phyloP scores from a whole-genome alignment of 2,329 filamentous ascomycete species.

The Trichoderma simmonsii region DNA sequence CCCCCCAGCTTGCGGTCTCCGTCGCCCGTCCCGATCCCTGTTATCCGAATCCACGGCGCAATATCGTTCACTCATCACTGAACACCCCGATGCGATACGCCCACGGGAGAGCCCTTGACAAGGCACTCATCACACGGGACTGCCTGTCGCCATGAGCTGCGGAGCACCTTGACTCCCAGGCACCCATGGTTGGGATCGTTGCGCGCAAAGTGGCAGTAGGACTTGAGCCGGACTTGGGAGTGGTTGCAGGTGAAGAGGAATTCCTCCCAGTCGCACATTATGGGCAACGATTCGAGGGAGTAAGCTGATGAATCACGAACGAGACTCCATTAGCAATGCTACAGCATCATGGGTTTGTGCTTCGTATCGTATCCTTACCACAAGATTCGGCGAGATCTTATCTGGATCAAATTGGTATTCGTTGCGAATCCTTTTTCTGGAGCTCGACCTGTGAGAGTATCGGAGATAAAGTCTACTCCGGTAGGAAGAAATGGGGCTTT shows the following conservation, averaged over 20 bases:
- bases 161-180: constrained; percentile 62
- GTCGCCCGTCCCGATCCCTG: not conserved
- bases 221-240: constrained; percentile 56
- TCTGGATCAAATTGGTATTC: not conserved
- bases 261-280: constrained; percentile 70
- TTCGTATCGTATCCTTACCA: not conserved
- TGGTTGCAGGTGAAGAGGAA: constrained; percentile 66
- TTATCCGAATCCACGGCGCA: not conserved
- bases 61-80: not conserved
- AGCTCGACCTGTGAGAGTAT: not conserved
- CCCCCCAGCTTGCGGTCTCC: too few species aligned
- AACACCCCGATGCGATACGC: not conserved
- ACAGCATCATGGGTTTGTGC: not conserved
- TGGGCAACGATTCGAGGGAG: constrained; percentile 19
- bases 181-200: constrained; percentile 70
- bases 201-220: constrained; percentile 71
- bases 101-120: not conserved
- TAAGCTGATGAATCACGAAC: not conserved
- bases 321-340: not conserved
- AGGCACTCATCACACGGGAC: constrained; percentile 51
- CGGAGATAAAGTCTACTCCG: not conserved
- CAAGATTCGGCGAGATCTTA: not conserved
- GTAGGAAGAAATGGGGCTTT: not conserved
- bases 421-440: not conserved
- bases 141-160: constrained; percentile 56